Percentiles rank a stretch among this genome's conserved stretches.
phyloP scores from a whole-genome alignment of 768 basidiomycete species.

The Tulasnella sp. region DNA sequence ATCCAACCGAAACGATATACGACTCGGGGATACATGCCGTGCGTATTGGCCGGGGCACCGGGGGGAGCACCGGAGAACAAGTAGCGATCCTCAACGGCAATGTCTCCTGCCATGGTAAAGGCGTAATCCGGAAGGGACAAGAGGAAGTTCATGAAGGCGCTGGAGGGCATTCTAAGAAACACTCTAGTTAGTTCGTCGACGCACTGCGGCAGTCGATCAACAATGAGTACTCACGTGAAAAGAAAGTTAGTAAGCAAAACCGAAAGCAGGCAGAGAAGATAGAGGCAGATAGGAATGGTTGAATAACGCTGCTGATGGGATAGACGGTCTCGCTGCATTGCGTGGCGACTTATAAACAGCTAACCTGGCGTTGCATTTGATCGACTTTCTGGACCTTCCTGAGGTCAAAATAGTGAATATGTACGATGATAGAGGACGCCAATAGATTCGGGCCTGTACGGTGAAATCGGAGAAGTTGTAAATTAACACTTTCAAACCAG shows the following conservation, averaged over 20 bases:
- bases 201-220: background rate
- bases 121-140: conserved; percentile 7
- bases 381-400: background rate
- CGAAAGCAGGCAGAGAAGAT: background rate
- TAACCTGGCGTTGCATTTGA: background rate
- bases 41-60: background rate
- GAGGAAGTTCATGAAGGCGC: conserved; percentile 14
- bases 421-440: background rate
- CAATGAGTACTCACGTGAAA: background rate
- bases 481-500: background rate
- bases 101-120: conserved; percentile 10
- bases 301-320: background rate
- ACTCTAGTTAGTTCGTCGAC: background rate
- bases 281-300: background rate
- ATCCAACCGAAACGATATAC: conserved; percentile 20
- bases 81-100: conserved; percentile 12
- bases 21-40: background rate
- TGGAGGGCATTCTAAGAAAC: conserved; percentile 10
- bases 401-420: background rate
- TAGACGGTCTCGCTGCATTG: background rate
- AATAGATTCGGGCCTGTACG: background rate
- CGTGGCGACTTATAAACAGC: background rate
- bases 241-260: background rate
- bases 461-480: background rate
- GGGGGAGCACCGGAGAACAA: conserved; percentile 8